Evolutionary conservation across 192 early-diverging fungal genomes (phyloP).

Genomic region (Borealophlyctis nickersoniae): DNA sequence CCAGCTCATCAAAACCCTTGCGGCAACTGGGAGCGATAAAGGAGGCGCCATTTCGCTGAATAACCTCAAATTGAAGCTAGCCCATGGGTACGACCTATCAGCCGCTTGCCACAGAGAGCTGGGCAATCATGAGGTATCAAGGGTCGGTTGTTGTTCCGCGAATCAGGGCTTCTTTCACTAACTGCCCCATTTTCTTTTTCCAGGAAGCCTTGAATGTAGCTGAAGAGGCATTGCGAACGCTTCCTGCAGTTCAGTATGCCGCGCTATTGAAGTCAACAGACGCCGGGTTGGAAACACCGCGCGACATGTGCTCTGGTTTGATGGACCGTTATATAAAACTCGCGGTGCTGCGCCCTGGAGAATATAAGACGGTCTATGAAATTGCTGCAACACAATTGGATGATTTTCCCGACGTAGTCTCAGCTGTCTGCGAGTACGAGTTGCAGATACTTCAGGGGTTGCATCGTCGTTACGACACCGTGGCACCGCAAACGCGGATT

Average conservation of each 20-base stretch:
- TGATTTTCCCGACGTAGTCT: neutral
- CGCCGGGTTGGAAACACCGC: no score
- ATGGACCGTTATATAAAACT: constrained; percentile 11
- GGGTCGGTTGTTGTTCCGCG: constrained; percentile 11
- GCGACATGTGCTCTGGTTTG: no score
- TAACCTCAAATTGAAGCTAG: constrained; percentile 28
- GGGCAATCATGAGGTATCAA: constrained; percentile 32
- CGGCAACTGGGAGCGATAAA: no score
- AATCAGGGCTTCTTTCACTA: no score
- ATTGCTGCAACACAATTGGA: neutral
- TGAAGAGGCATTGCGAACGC: neutral
- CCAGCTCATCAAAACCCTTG: neutral
- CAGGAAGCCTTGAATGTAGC: constrained; percentile 7
- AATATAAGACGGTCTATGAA: neutral
- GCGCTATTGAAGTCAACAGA: neutral
- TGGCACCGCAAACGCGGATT: constrained; percentile 15
- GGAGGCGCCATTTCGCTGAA: constrained; percentile 4
- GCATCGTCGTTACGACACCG: neutral
- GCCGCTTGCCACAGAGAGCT: constrained; percentile 35
- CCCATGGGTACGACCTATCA: constrained; percentile 46
- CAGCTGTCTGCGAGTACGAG: neutral
- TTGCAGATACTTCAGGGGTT: constrained; percentile 8
- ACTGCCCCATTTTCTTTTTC: neutral
- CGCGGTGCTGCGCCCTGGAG: neutral
- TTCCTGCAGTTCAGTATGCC: no score